Conservation (phyloP, 805 yeast genomes). For the Candida lessepsii region DNA sequence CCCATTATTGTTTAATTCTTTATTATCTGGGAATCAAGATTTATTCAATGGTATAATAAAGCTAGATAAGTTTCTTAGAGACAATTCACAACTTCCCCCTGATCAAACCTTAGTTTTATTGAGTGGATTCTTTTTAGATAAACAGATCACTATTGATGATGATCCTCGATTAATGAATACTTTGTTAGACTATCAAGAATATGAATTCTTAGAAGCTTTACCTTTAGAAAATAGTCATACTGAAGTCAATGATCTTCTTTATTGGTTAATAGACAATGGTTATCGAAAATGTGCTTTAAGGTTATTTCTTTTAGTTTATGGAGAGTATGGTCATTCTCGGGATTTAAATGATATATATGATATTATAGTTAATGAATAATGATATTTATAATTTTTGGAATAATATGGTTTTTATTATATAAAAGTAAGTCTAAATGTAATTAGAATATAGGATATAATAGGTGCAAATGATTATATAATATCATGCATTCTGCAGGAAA, state of each 20-base stretch:
- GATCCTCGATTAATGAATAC: conserved; percentile 3
- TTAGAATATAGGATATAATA: no score
- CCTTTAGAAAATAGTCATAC: conserved; percentile 12
- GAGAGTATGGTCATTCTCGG: conserved; percentile 2
- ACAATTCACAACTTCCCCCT: neutral
- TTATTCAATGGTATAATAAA: conserved; percentile 23
- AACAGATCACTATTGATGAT: neutral
- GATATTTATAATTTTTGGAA: no score
- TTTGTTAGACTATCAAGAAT: conserved; percentile 7
- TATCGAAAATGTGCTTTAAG: neutral
- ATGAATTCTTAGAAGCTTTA: conserved; percentile 5
- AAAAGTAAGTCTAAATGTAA: no score
- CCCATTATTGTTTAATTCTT: conserved; percentile 24
- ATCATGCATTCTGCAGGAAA: no score
- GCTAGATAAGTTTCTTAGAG: conserved; percentile 3
- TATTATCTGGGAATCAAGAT: conserved; percentile 26
- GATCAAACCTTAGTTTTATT: neutral
- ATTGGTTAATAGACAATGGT: conserved; percentile 11
- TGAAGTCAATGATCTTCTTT: conserved; percentile 11
- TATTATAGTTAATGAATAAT: neutral
- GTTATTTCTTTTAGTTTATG: conserved; percentile 11
- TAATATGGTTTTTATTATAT: no score
- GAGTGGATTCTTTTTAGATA: conserved; percentile 7
- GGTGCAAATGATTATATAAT: no score
- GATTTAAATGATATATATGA: conserved; percentile 1